Evolutionary conservation across 2,329 filamentous ascomycete genomes (phyloP).

Genomic region (Colletotrichum sidae): DNA sequence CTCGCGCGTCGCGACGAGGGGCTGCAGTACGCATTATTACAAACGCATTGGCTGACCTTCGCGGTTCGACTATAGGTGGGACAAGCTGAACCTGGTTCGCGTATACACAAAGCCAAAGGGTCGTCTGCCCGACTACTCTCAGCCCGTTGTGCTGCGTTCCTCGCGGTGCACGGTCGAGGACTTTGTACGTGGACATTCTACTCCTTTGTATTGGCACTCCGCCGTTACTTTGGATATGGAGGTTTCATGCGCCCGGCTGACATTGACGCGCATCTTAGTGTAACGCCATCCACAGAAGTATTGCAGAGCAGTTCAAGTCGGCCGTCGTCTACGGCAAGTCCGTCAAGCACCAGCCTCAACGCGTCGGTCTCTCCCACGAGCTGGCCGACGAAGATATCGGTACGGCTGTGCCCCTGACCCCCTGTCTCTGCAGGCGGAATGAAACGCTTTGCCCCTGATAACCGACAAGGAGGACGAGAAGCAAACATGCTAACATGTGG

Average conservation of each 20-base stretch:
- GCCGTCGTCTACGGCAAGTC: constrained; percentile 98
- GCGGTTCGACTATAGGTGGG: constrained; percentile 71
- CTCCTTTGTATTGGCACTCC: too few relatives aligned
- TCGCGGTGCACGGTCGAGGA: constrained; percentile 92
- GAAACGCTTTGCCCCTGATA: background rate
- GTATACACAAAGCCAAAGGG: constrained; percentile 99
- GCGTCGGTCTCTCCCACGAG: constrained; percentile 91
- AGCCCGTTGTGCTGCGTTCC: constrained; percentile 88
- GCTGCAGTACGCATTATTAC: background rate
- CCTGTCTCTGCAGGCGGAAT: background rate
- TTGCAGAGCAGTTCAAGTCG: constrained; percentile 93
- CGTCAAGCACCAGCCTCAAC: constrained; percentile 98
- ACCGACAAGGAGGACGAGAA: background rate
- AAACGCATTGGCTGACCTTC: constrained; percentile 12
- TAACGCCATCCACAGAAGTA: constrained; percentile 96
- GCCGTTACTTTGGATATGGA: background rate
- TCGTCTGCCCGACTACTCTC: constrained; percentile 89
- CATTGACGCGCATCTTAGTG: constrained; percentile 68
- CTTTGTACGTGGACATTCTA: constrained; percentile 76
- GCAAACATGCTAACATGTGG: constrained; percentile 42
- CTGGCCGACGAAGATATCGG: constrained; percentile 97
- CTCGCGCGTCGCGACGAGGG: constrained; percentile 6
- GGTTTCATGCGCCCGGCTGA: background rate
- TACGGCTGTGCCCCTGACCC: constrained; percentile 58
- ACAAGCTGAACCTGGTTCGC: constrained; percentile 89